Conservation (phyloP, 164 flowering plant genomes). For the Akebia trifoliata region DNA sequence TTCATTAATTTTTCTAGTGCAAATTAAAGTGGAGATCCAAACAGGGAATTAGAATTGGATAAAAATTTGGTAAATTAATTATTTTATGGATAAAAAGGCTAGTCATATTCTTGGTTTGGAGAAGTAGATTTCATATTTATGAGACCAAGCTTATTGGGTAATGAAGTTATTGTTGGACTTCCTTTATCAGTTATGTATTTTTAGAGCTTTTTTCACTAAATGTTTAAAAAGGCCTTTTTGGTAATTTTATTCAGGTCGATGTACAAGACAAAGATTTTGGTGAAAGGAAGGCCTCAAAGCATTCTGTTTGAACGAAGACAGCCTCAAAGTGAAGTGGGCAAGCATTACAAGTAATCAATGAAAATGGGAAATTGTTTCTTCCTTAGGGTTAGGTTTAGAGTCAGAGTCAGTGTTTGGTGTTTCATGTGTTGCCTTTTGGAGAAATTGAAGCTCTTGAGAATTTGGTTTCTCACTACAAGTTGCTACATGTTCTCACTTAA, state of each 20-base stretch:
- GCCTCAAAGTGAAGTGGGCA: conserved; percentile 19
- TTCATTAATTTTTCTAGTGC: too few relatives aligned
- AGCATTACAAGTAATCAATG: too few relatives aligned
- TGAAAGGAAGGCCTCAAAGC: conserved; percentile 35
- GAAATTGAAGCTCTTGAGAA: conserved; percentile 26
- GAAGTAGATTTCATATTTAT: neutral
- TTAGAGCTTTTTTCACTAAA: neutral
- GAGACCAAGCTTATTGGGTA: neutral
- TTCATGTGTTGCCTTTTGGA: conserved; percentile 15
- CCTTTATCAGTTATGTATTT: neutral
- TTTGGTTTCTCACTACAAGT: too few relatives aligned
- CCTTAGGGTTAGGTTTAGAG: too few relatives aligned
- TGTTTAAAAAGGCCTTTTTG: neutral
- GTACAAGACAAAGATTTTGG: conserved; percentile 30
- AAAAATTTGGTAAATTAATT: neutral
- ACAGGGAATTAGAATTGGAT: neutral
- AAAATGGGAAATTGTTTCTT: too few relatives aligned
- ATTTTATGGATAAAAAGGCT: neutral
- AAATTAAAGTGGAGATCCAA: too few relatives aligned
- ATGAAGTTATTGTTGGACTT: neutral
- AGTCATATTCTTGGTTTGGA: conserved; percentile 1
- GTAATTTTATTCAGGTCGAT: conserved; percentile 30
- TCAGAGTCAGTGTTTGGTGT: conserved; percentile 16
- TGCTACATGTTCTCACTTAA: too few relatives aligned
- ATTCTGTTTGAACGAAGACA: conserved; percentile 27